Percentiles rank a stretch among this genome's conserved stretches.
These are phyloP conservation scores for Terfezia boudieri DNA, from an alignment of 495 filamentous ascomycete species.

Conservation along the genomic window DNA sequence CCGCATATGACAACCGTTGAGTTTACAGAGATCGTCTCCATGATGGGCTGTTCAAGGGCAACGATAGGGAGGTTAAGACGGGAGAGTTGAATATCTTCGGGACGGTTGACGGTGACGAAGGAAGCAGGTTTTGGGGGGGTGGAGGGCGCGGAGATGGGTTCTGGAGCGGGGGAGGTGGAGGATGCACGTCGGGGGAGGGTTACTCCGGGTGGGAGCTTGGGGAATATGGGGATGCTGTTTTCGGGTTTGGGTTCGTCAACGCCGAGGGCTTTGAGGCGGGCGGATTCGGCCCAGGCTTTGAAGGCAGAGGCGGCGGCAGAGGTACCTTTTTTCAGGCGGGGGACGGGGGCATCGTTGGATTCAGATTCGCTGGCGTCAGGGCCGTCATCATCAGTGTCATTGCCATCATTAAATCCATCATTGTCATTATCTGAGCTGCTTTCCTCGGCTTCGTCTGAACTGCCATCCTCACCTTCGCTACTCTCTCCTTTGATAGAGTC, in stretches of 20 bases:
- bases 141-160: constrained; percentile 1
- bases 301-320: constrained; percentile 38
- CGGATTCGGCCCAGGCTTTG: constrained; percentile 76
- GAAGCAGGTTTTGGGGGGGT: constrained; percentile 31
- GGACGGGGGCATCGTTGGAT: constrained; percentile 19
- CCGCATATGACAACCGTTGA: constrained; percentile 79
- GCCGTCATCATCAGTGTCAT: constrained; percentile 14
- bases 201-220: background rate
- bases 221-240: constrained; percentile 1
- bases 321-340: constrained; percentile 9
- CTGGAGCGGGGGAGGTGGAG: constrained; percentile 14
- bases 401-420: constrained; percentile 13
- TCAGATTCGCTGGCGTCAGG: constrained; percentile 13
- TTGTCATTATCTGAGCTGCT: constrained; percentile 17
- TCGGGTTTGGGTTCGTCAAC: constrained; percentile 2
- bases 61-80: constrained; percentile 74
- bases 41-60: constrained; percentile 88
- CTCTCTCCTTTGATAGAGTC: constrained; percentile 7
- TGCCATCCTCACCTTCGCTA: constrained; percentile 13
- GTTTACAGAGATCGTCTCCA: constrained; percentile 90
- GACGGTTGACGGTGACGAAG: constrained; percentile 47
- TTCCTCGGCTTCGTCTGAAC: constrained; percentile 9
- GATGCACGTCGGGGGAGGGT: constrained; percentile 1
- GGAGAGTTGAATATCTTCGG: constrained; percentile 48
- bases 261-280: constrained; percentile 48